Evolutionary conservation across 495 filamentous ascomycete genomes (phyloP).

Genomic region (Lasiosphaeria miniovina): DNA sequence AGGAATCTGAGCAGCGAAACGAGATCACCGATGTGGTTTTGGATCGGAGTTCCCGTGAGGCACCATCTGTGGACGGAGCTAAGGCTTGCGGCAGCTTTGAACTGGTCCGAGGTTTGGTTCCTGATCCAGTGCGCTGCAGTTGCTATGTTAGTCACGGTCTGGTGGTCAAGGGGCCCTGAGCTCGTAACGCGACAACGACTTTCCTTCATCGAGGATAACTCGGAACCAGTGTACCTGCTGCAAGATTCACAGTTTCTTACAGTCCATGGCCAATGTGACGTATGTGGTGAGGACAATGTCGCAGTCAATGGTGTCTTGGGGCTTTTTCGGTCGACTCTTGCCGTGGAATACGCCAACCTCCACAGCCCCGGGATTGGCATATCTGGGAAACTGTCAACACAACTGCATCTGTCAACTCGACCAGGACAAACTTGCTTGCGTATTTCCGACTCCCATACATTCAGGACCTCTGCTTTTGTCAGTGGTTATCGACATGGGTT

Average conservation of each 20-base stretch:
- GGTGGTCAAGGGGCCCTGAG: no score
- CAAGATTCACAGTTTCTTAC: no score
- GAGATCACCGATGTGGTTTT: slow-evolving; percentile 13
- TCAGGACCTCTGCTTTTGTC: not conserved
- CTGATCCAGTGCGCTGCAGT: no score
- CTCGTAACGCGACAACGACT: no score
- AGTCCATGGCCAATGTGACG: no score
- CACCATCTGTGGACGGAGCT: slow-evolving; percentile 7
- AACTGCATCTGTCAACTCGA: not conserved
- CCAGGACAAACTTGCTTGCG: not conserved
- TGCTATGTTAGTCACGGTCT: no score
- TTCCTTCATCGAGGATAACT: no score
- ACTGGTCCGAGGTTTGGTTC: no score
- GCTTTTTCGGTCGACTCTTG: not conserved
- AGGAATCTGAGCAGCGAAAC: slow-evolving; percentile 5
- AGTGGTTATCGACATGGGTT: not conserved
- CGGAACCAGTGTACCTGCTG: no score
- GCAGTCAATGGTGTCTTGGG: no score
- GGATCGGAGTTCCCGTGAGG: slow-evolving; percentile 15
- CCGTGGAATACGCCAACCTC: not conserved
- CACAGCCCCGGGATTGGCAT: not conserved
- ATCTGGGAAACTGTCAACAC: not conserved
- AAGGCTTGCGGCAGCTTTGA: not conserved
- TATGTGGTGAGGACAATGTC: no score
- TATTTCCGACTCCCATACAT: not conserved